Evolutionary conservation across 2,329 filamentous ascomycete species (phyloP), one percentile per base, ranked within the genome.

Genomic region (Cercospora sesami): DNA sequence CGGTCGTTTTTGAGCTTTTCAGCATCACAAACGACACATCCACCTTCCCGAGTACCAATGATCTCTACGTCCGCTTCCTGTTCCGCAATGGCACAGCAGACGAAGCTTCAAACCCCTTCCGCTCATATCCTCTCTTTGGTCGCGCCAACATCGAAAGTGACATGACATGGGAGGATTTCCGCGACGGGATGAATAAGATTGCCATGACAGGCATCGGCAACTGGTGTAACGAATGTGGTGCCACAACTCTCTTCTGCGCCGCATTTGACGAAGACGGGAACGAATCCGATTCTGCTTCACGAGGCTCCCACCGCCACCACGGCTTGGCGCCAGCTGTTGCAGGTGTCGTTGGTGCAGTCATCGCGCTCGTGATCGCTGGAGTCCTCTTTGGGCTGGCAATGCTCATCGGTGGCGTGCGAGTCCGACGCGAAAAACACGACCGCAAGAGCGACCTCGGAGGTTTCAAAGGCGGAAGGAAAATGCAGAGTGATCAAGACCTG

Each of bases 21-120:
- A 83, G 81, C 66, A 75, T 79, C 55, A 77, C 78, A 12, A 77
- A 79, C 57, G 66, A 70, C 28, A 62, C 66, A 2, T 14, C 66
- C 23, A 36, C 61, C 7, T 65, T 66, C 45, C 85, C 83, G 64
- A 61, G 69, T 14, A 73, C 73, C 0, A 75, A 78, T 3, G 80
- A 87, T 23, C 80, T 89, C 48, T 86, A 79, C 76, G 83, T 89
- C 31, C 82, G 85, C 21, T 87, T 89, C 74, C 79, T 83, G 66
- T 84, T 86, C 77, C 85, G 84, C 72, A 89, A 89, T 72, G 85
- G 85, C 60, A 86, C 86, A 0, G 78, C 79, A 26, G 66, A 67
- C 18, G 69, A 48, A 18, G 68, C 33, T 26, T 69, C 63, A 10
- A 66, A 75, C 31, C 72, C 73, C 1, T 79, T 81, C 33, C 74